Percentiles rank a stretch among this genome's conserved stretches.
phyloP scores from a whole-genome alignment of 441 rosid species.

The Syzygium syzygioides region DNA sequence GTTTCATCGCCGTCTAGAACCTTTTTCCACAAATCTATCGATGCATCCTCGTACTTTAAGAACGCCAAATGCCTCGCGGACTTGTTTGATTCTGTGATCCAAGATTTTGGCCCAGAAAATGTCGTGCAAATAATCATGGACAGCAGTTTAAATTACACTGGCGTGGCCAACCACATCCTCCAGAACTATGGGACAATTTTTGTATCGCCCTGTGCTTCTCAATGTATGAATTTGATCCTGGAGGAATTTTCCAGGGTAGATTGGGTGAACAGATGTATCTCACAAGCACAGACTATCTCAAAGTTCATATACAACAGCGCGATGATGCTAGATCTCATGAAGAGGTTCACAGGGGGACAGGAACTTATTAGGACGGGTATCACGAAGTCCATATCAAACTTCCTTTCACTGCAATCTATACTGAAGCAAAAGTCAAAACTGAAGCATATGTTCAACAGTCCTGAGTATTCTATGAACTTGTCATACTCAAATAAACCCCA shows the following conservation, averaged over 20 bases:
- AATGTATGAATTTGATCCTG: slow-evolving; percentile 60
- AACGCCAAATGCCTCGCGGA: slow-evolving; percentile 67
- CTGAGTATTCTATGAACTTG: slow-evolving; percentile 49
- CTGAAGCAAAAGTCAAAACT: slow-evolving; percentile 63
- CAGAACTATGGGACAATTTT: slow-evolving; percentile 70
- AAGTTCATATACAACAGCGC: slow-evolving; percentile 63
- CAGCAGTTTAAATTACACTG: slow-evolving; percentile 52
- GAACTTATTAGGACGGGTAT: slow-evolving; percentile 69
- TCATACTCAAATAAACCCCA: slow-evolving; percentile 55
- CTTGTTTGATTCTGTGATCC: slow-evolving; percentile 72
- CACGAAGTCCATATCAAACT: slow-evolving; percentile 62
- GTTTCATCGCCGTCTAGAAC: slow-evolving; percentile 81
- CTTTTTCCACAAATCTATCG: slow-evolving; percentile 74
- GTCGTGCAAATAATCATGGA: slow-evolving; percentile 86
- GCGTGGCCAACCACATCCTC: slow-evolving; percentile 59
- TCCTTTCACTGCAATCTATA: slow-evolving; percentile 63
- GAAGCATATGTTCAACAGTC: slow-evolving; percentile 71
- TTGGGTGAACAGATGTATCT: slow-evolving; percentile 74
- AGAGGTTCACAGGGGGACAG: slow-evolving; percentile 58
- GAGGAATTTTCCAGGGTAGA: slow-evolving; percentile 82
- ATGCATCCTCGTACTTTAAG: slow-evolving; percentile 73
- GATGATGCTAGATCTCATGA: slow-evolving; percentile 68
- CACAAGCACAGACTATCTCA: slow-evolving; percentile 59
- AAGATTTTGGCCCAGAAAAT: slow-evolving; percentile 64
- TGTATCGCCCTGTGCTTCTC: slow-evolving; percentile 84